Evolutionary conservation across 352 stramenopile genomes (phyloP).

Genomic region (Globisporangium polare): DNA sequence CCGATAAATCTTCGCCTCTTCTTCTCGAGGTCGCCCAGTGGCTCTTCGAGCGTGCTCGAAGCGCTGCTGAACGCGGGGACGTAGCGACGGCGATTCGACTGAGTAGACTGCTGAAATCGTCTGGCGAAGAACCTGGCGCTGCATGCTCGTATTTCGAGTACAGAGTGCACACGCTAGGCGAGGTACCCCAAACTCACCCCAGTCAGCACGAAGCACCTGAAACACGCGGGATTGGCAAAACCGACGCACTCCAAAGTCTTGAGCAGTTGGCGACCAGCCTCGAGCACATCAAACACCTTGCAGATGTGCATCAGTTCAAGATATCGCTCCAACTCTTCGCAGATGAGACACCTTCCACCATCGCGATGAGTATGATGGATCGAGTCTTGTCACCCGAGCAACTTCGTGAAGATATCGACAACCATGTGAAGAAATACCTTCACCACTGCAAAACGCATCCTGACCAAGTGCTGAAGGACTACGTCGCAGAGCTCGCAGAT

Average conservation of each 20-base stretch:
- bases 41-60: slow-evolving; percentile 27
- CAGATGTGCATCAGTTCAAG: slow-evolving; percentile 42
- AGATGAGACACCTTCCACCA: slow-evolving; percentile 55
- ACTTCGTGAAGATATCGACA: slow-evolving; percentile 30
- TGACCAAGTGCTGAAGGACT: slow-evolving; percentile 46
- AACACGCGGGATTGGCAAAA: slow-evolving; percentile 17
- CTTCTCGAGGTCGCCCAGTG: slow-evolving; percentile 27
- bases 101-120: slow-evolving; percentile 25
- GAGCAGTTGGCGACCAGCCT: slow-evolving; percentile 37
- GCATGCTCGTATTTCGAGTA: slow-evolving; percentile 22
- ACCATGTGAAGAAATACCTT: slow-evolving; percentile 50
- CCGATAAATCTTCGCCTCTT: not conserved
- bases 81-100: slow-evolving; percentile 28
- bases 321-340: slow-evolving; percentile 54
- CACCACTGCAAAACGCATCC: slow-evolving; percentile 27
- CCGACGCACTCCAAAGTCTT: slow-evolving; percentile 23
- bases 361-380: slow-evolving; percentile 76
- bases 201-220: slow-evolving; percentile 11
- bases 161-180: slow-evolving; percentile 14
- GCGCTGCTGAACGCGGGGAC: slow-evolving; percentile 24
- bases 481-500: slow-evolving; percentile 40
- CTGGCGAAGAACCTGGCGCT: not conserved
- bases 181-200: not conserved
- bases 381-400: slow-evolving; percentile 32
- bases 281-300: slow-evolving; percentile 47